These are phyloP conservation scores for Capronia epimyces DNA, from an alignment of 2,329 filamentous ascomycete species.

Conservation along the genomic window DNA sequence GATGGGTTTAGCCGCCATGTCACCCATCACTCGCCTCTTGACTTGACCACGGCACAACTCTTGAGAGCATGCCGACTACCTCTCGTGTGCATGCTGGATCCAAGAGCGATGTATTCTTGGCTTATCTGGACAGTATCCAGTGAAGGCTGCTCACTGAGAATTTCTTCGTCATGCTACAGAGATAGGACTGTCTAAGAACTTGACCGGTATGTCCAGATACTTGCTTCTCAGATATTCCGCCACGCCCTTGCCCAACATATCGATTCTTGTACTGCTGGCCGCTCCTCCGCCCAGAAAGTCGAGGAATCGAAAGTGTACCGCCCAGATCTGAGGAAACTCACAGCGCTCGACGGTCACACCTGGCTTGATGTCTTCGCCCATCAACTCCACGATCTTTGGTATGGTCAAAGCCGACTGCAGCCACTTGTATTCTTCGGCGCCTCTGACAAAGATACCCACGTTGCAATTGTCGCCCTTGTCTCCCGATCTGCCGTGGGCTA, in stretches of 20 bases:
- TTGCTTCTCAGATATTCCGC: conserved; percentile 12
- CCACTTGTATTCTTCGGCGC: conserved; percentile 32
- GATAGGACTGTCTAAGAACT: conserved; percentile 22
- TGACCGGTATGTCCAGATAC: conserved; percentile 9
- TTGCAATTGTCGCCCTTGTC: conserved; percentile 40
- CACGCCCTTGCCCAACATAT: conserved; percentile 18
- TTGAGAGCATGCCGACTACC: too few relatives aligned
- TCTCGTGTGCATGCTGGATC: too few relatives aligned
- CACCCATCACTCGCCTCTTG: too few relatives aligned
- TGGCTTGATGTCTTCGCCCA: conserved; percentile 11
- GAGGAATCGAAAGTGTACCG: conserved; percentile 19
- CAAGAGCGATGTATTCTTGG: too few relatives aligned
- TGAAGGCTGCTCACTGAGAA: too few relatives aligned
- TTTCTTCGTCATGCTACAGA: too few relatives aligned
- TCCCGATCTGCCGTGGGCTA: conserved; percentile 41
- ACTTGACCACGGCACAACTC: too few relatives aligned
- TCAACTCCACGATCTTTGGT: conserved; percentile 33
- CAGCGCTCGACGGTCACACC: conserved; percentile 6
- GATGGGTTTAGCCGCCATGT: too few relatives aligned
- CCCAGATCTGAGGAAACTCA: conserved; percentile 12
- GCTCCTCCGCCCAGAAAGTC: conserved; percentile 13
- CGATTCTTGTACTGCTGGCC: conserved; percentile 9
- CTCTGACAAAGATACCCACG: conserved; percentile 36
- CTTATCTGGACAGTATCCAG: too few relatives aligned
- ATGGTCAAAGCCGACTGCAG: conserved; percentile 38